Percentiles rank a stretch among this genome's conserved stretches.
Conservation (phyloP, 805 yeast species). For the Candida dajiaensis region DNA sequence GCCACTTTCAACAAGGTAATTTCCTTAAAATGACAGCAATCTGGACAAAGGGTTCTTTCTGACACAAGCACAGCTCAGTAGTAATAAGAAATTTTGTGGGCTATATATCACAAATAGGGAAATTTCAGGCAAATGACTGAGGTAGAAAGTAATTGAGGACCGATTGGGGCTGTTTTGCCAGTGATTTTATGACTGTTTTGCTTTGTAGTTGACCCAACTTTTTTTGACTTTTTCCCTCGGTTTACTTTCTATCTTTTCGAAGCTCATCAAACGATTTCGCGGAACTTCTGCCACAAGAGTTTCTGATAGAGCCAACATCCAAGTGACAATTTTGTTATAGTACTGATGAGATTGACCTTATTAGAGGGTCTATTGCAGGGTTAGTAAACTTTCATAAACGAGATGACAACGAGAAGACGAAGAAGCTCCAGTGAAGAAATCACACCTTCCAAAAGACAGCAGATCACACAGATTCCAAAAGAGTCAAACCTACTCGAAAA, state of each 20-base stretch:
- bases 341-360: no score
- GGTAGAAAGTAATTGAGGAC: background rate
- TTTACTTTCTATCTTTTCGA: background rate
- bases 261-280: background rate
- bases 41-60: background rate
- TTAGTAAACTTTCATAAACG: no score
- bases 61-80: background rate
- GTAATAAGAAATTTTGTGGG: no score
- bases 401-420: background rate
- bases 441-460: background rate
- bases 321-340: no score
- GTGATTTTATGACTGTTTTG: background rate
- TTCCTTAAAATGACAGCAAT: background rate
- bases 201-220: background rate
- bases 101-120: no score
- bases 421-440: background rate
- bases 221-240: background rate
- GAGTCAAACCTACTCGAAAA: constrained; percentile 3
- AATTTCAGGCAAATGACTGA: no score
- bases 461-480: background rate
- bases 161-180: background rate
- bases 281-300: background rate
- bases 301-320: background rate
- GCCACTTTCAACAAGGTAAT: background rate
- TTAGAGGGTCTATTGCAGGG: no score